Percentiles rank a stretch among this genome's conserved stretches.
phyloP scores from a whole-genome alignment of 1,139 yeast genomes.

The Protomyces arabidopsidicola region DNA sequence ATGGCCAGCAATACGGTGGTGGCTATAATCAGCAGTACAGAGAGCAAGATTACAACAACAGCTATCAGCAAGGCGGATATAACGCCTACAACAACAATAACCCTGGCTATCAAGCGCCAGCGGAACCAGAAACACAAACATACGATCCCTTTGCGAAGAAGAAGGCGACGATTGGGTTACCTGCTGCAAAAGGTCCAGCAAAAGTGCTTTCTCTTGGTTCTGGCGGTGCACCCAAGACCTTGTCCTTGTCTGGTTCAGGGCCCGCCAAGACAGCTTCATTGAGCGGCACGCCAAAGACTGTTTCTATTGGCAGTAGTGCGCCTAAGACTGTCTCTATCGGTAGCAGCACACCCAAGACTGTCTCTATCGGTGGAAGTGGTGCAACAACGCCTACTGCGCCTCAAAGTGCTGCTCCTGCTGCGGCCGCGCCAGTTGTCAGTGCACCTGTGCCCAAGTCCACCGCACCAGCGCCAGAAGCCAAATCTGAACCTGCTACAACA shows the following conservation, averaged over 20 bases:
- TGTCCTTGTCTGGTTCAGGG: slow-evolving; percentile 16
- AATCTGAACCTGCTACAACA: slow-evolving; percentile 34
- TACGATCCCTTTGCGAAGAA: slow-evolving; percentile 20
- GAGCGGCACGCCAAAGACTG: slow-evolving; percentile 16
- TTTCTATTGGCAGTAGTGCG: slow-evolving; percentile 15
- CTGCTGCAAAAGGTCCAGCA: slow-evolving; percentile 29
- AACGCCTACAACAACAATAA: slow-evolving; percentile 38
- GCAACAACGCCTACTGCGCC: slow-evolving; percentile 34
- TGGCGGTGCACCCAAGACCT: slow-evolving; percentile 19
- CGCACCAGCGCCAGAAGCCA: slow-evolving; percentile 29
- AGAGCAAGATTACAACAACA: slow-evolving; percentile 59
- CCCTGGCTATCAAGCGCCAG: slow-evolving; percentile 25
- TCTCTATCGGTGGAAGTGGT: slow-evolving; percentile 2
- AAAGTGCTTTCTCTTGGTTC: slow-evolving; percentile 26
- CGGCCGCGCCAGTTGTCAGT: slow-evolving; percentile 2
- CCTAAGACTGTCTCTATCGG: slow-evolving; percentile 19
- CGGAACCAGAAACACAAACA: slow-evolving; percentile 16
- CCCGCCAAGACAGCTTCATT: slow-evolving; percentile 26
- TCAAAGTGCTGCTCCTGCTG: slow-evolving; percentile 32
- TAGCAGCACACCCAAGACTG: slow-evolving; percentile 13
- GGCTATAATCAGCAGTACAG: slow-evolving; percentile 39
- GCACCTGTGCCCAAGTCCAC: slow-evolving; percentile 24
- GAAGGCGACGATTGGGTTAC: neutral
- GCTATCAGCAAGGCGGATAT: slow-evolving; percentile 59
- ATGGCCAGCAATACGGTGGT: slow-evolving; percentile 34